A percentile compares a stretch with the other conserved stretches of the same genome.
Evolutionary conservation across 495 filamentous ascomycete genomes (phyloP).

Genomic region (Xylaria telfairii): DNA sequence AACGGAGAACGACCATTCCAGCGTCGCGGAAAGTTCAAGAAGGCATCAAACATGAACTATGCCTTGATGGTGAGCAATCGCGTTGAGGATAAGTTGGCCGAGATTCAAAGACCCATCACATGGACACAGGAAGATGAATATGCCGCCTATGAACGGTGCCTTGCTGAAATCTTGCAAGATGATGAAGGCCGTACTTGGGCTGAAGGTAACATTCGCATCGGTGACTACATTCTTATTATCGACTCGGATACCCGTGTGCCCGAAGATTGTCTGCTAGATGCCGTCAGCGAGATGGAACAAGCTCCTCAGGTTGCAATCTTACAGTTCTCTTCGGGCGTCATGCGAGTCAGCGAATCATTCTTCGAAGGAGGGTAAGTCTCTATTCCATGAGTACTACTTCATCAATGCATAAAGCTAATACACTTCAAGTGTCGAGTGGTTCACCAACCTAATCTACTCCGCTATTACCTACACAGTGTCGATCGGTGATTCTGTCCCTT

Average conservation of each 20-base stretch:
- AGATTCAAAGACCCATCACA: conserved; percentile 44
- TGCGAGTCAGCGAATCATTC: conserved; percentile 68
- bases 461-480: conserved; percentile 71
- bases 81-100: conserved; percentile 63
- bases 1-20: conserved; percentile 52
- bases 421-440: conserved; percentile 64
- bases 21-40: conserved; percentile 74
- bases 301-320: conserved; percentile 73
- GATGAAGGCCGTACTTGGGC: conserved; percentile 70
- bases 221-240: conserved; percentile 71
- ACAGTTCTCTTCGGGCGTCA: conserved; percentile 72
- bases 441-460: conserved; percentile 75
- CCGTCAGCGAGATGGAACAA: conserved; percentile 73
- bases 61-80: conserved; percentile 63
- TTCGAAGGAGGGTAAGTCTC: conserved; percentile 61
- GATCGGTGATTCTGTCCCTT: conserved; percentile 73
- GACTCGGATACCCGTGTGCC: conserved; percentile 74
- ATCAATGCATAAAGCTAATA: conserved; percentile 15
- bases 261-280: conserved; percentile 71
- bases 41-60: conserved; percentile 78
- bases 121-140: conserved; percentile 62
- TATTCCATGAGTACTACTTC: not conserved
- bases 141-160: conserved; percentile 54
- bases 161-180: conserved; percentile 60
- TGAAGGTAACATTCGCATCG: conserved; percentile 71